Conservation (phyloP, 192 early-diverging fungal species). For the Coemansia sp. region DNA sequence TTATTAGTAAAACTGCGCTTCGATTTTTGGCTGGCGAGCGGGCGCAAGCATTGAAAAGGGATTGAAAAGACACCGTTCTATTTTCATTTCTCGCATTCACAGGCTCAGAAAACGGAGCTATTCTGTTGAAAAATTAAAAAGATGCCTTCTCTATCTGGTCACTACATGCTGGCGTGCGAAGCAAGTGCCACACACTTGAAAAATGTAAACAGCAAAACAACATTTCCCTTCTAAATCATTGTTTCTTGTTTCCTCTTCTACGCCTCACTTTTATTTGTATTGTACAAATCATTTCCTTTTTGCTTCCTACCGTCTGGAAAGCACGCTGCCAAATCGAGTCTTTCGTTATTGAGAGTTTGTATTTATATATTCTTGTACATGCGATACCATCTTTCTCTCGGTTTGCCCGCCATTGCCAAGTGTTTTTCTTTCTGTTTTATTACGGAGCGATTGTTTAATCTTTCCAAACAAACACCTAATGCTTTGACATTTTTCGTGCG, state of each 20-base stretch:
- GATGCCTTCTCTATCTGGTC: too few relatives aligned
- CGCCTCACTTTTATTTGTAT: background rate
- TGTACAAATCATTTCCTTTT: background rate
- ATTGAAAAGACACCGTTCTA: background rate
- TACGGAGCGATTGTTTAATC: background rate
- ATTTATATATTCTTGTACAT: background rate
- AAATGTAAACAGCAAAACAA: conserved; percentile 9
- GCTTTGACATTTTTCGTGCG: background rate
- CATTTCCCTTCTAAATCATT: conserved; percentile 1
- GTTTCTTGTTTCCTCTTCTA: background rate
- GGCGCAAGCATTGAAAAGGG: background rate
- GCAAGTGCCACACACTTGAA: background rate
- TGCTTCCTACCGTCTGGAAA: background rate
- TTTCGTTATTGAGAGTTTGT: too few relatives aligned
- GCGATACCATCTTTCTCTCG: background rate
- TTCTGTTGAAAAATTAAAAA: too few relatives aligned
- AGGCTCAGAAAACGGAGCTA: too few relatives aligned
- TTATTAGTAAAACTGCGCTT: background rate
- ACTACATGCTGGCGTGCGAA: background rate
- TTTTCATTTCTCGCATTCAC: background rate
- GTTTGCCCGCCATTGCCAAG: too few relatives aligned
- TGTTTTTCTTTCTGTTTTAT: too few relatives aligned
- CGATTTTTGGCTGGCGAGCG: background rate
- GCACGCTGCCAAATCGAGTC: too few relatives aligned
- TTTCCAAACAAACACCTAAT: background rate